These are phyloP conservation scores for Creolimax fragrantissima DNA, from an alignment of 78 protist species.

Conservation along the genomic window DNA sequence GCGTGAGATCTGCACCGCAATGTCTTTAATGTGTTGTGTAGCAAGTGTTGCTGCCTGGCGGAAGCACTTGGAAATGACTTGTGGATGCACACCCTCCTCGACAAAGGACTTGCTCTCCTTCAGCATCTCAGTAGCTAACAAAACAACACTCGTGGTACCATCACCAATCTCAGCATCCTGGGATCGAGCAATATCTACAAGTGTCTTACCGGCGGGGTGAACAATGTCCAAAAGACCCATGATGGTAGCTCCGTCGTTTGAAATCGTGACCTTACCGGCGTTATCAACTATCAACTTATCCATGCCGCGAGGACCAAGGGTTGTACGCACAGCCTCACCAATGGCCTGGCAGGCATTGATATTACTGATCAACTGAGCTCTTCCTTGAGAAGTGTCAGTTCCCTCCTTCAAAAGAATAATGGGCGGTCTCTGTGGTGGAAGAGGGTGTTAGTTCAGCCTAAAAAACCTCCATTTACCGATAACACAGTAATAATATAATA, in stretches of 20 bases:
- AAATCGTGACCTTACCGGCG: slow-evolving; percentile 71
- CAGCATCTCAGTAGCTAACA: slow-evolving; percentile 93
- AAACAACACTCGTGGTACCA: slow-evolving; percentile 98
- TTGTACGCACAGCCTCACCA: slow-evolving; percentile 66
- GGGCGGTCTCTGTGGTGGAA: slow-evolving; percentile 63
- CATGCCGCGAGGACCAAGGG: slow-evolving; percentile 88
- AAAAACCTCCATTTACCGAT: too few species aligned
- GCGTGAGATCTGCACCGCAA: slow-evolving; percentile 18
- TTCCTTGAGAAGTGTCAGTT: slow-evolving; percentile 97
- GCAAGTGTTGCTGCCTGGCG: slow-evolving; percentile 65
- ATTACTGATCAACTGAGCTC: slow-evolving; percentile 90
- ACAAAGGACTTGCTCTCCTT: slow-evolving; percentile 87
- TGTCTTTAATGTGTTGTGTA: slow-evolving; percentile 26
- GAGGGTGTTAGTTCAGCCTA: too few species aligned
- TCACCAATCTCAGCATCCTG: slow-evolving; percentile 99
- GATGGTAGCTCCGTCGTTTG: slow-evolving; percentile 99
- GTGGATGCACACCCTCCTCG: slow-evolving; percentile 97
- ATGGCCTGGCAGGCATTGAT: slow-evolving; percentile 90
- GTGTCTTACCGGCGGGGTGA: slow-evolving; percentile 97
- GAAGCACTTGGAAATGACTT: slow-evolving; percentile 79
- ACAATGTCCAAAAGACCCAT: slow-evolving; percentile 93
- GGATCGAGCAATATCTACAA: slow-evolving; percentile 95
- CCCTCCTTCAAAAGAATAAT: slow-evolving; percentile 97
- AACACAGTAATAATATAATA: too few species aligned
- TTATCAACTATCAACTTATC: slow-evolving; percentile 77